Base-by-base conservation (phyloP, 2,329 filamentous ascomycete genomes). In the Sporothrix pseudoabietina region DNA sequence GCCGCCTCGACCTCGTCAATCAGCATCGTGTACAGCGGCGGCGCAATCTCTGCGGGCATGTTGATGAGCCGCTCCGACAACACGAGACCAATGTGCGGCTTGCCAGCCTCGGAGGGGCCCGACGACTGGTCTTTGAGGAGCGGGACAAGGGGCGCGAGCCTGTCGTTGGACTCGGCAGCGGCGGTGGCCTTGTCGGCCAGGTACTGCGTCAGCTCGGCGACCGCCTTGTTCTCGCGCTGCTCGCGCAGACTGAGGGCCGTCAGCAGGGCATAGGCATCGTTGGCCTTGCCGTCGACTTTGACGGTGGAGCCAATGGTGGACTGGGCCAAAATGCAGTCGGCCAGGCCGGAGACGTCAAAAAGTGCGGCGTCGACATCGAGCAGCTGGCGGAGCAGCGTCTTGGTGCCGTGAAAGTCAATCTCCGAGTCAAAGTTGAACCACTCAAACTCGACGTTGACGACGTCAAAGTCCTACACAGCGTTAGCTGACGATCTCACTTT, bases 391-490 rank as follows among this genome's bases (percentile, higher is more conserved):
- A 98, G 83, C 8, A 99, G 89, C 10, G 90, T 91, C 82, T 98
- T 98, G 78, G 97, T 88, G 74, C 96, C 96, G 83, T 98, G 95
- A 82, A 98, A 98, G 82, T 99, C 96, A 78, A 97, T 87, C 8
- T 92, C 89, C 1, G 92, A 87, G 78, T 96, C 91, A 75, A 95
- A 97, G 83, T 98, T 97, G 85, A 98, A 99, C 92, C 94, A 98
- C 84, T 99, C 96, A 79, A 99, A 99, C 77, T 98, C 95, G 73
- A 98, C 94, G 80, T 98, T 91, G 77, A 99, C 90, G 81, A 95
- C 92, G 80, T 97, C 92, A 79, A 94, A 92, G 79, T 97, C 93
- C 93, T 97, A 72, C 6, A 4, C 26, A 10, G 72, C 75, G 74
- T 80, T 72, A 77, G 74, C 19, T 16, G 8, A n/a, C 2, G 6